Base-by-base conservation (phyloP, 2,329 filamentous ascomycete species). In the Alternaria triticina region DNA sequence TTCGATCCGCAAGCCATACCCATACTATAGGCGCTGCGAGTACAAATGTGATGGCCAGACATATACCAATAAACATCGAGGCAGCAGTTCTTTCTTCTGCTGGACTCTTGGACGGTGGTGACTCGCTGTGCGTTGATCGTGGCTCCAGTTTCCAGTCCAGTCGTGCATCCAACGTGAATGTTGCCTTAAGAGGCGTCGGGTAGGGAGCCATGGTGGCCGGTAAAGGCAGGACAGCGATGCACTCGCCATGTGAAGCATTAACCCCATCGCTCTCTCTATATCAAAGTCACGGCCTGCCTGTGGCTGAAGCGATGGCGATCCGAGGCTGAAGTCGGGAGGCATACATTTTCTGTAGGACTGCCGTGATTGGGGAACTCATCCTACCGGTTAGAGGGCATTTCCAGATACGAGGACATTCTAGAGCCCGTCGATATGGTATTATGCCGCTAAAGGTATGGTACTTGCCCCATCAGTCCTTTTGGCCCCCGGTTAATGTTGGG, bases 271-370 rank as follows among this genome's bases (percentile, higher is more conserved):
- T 50, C n/a, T 30, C 25, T 50, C 25, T 27, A 46, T 28, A 36
- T 17, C 30, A 15, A 13, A 47, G 11, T 13, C 11, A 22, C 36
- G 44, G 36, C 27, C n/a, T 44, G 17, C 8, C 13, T 52, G 46
- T 54, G 40, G 36, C 47, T 33, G 40, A 20, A 33, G 46, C 33
- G 12, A 45, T 45, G 46, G 23, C 57, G 33, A 59, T 59, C n/a
- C 12, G 57, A 59, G 36, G 47, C 57, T 54, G 57, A 59, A 45
- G n/a, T 10, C 51, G 47, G 57, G 57, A 59, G 57, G 47, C 57
- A 59, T 59, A 59, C 57, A 59, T 33, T 20, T 28, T 54, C 28
- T 54, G 25, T 13, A 52, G 57, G 13, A 20, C 25, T 17, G 36
- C 27, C 27, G 33, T 54, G 47, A 59, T 59, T 59, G 46, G 57